Conservation (phyloP, 164 flowering plant genomes). For the Protea cynaroides region DNA sequence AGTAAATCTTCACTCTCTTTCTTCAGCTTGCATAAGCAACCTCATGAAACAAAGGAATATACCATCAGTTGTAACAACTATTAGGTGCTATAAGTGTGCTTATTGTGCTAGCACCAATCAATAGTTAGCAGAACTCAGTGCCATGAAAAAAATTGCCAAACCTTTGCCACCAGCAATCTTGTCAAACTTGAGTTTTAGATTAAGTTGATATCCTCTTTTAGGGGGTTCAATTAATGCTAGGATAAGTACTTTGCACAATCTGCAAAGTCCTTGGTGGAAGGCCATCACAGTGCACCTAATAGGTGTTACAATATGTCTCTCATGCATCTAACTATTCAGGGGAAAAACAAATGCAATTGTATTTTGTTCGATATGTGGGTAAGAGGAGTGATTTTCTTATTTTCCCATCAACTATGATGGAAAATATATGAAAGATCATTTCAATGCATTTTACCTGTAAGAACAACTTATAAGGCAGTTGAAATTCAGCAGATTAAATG, state of each 20-base stretch:
- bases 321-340: not conserved
- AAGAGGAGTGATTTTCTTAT: not conserved
- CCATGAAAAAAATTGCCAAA: conserved; percentile 12
- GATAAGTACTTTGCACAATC: conserved; percentile 33
- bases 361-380: not conserved
- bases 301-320: too few species aligned
- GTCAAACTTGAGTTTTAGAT: conserved; percentile 46
- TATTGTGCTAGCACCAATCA: not conserved
- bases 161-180: conserved; percentile 59
- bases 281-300: too few species aligned
- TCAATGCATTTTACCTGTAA: not conserved
- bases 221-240: conserved; percentile 51
- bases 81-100: not conserved
- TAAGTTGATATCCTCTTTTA: conserved; percentile 64
- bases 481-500: too few species aligned
- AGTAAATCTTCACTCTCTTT: not conserved
- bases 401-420: not conserved
- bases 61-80: not conserved
- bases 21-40: not conserved
- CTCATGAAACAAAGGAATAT: not conserved
- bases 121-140: not conserved
- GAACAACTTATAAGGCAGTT: not conserved
- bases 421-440: not conserved
- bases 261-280: conserved; percentile 36
- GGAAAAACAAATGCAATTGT: not conserved